Evolutionary conservation across 192 early-diverging fungal species (phyloP).

Genomic region (Entophlyctis luteolus): DNA sequence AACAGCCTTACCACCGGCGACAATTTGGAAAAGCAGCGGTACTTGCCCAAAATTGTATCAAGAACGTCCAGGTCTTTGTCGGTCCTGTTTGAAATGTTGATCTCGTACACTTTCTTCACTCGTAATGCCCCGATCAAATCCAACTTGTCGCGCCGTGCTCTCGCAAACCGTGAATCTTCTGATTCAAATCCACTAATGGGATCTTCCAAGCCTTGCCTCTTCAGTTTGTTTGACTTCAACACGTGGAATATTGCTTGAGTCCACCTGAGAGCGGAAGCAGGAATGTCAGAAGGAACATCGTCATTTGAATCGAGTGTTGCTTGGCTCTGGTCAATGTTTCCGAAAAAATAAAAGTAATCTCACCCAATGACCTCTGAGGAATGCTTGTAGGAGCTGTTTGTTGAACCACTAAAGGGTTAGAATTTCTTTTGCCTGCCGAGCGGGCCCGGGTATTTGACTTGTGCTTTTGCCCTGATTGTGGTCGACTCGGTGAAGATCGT

Average conservation of each 20-base stretch:
- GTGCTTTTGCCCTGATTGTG: background rate
- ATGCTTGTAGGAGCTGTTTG: background rate
- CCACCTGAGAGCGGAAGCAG: background rate
- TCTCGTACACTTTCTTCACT: constrained; percentile 15
- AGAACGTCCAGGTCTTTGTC: constrained; percentile 22
- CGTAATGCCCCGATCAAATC: constrained; percentile 17
- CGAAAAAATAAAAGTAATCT: too few species aligned
- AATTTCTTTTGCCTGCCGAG: background rate
- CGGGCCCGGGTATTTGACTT: background rate
- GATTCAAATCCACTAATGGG: background rate
- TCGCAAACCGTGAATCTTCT: background rate
- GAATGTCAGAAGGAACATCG: constrained; percentile 1
- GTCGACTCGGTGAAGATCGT: too few species aligned
- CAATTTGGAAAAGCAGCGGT: constrained; percentile 21
- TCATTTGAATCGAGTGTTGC: background rate
- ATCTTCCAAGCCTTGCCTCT: constrained; percentile 9
- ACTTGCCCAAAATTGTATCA: constrained; percentile 22
- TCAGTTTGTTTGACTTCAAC: background rate
- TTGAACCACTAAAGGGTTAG: background rate
- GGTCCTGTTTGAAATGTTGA: background rate
- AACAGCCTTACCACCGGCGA: constrained; percentile 14
- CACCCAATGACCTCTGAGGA: background rate
- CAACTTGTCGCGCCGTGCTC: constrained; percentile 6
- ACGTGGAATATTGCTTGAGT: constrained; percentile 1
- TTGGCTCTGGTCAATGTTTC: too few species aligned